Percentiles rank a stretch among this genome's conserved stretches.
These are phyloP conservation scores for Russula sp. DNA, from an alignment of 768 basidiomycete species.

Conservation along the genomic window DNA sequence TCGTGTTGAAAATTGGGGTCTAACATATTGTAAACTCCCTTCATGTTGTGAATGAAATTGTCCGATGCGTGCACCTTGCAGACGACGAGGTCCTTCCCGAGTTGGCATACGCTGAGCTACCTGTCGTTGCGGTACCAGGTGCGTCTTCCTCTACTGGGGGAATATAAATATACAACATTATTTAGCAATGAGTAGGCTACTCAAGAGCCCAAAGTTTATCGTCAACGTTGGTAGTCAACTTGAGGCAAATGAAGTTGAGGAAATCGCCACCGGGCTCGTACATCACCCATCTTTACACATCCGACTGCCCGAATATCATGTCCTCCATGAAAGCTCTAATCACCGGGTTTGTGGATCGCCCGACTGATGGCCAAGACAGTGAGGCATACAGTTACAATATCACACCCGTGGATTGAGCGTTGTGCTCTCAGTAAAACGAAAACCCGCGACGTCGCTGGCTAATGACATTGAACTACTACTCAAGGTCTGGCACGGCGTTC, in stretches of 20 bases:
- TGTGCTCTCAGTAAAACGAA: conserved; percentile 39
- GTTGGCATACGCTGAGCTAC: conserved; percentile 23
- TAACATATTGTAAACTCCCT: conserved; percentile 18
- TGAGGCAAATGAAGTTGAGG: conserved; percentile 2
- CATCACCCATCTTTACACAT: conserved; percentile 17
- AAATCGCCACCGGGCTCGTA: conserved; percentile 5
- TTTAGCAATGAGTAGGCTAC: conserved; percentile 2
- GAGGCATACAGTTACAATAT: neutral
- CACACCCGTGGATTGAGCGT: neutral
- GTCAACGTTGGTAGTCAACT: conserved; percentile 12
- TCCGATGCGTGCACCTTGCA: conserved; percentile 19
- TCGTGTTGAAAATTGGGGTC: neutral
- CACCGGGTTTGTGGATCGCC: conserved; percentile 18
- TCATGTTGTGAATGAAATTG: conserved; percentile 17
- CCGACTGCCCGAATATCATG: conserved; percentile 22
- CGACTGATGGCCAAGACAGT: conserved; percentile 22
- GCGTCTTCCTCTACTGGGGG: neutral
- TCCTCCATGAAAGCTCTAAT: conserved; percentile 24
- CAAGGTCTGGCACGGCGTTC: conserved; percentile 50
- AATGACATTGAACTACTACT: conserved; percentile 56
- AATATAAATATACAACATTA: neutral
- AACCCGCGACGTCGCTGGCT: conserved; percentile 46
- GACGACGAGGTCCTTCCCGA: conserved; percentile 22
- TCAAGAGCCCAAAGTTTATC: conserved; percentile 18
- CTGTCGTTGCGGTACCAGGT: conserved; percentile 22